Evolutionary conservation across 164 flowering plant species (phyloP).

Genomic region (Vitis labrusca): DNA sequence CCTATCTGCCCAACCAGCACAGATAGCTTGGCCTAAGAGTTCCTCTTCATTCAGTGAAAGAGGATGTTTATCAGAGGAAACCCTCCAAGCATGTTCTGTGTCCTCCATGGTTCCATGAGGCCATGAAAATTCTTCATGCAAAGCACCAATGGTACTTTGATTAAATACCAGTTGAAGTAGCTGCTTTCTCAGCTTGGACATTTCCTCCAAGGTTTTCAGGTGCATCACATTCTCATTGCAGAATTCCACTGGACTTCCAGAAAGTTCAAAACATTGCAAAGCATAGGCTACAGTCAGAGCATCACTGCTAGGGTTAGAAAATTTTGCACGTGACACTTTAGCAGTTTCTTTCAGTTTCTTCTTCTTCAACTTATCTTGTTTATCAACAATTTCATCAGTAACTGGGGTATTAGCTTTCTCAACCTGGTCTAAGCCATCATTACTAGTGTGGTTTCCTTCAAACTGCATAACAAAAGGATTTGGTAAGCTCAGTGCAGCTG

Average conservation of each 20-base stretch:
- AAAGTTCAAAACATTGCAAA: constrained; percentile 75
- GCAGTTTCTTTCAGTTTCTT: constrained; percentile 61
- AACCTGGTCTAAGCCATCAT: constrained; percentile 28
- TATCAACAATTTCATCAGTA: constrained; percentile 16
- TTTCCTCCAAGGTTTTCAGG: constrained; percentile 90
- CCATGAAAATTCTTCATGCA: constrained; percentile 64
- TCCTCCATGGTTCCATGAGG: constrained; percentile 58
- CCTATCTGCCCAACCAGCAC: constrained; percentile 99
- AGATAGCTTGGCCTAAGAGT: constrained; percentile 73
- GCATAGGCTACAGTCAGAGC: constrained; percentile 78
- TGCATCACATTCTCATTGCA: constrained; percentile 61
- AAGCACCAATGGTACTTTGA: constrained; percentile 26
- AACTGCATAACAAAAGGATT: constrained; percentile 66
- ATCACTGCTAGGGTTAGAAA: constrained; percentile 79
- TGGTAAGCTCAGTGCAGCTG: constrained; percentile 82
- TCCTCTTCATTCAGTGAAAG: constrained; percentile 68
- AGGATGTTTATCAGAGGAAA: constrained; percentile 45
- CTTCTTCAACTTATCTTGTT: constrained; percentile 49
- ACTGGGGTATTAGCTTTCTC: constrained; percentile 17
- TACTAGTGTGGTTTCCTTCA: constrained; percentile 39
- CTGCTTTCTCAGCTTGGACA: constrained; percentile 91
- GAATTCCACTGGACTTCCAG: constrained; percentile 52
- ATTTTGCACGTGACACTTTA: constrained; percentile 59
- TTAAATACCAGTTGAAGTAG: constrained; percentile 68
- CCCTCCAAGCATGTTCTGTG: constrained; percentile 75